Evolutionary conservation across 352 stramenopile genomes (phyloP).

Genomic region (Pythium vanterpoolii): DNA sequence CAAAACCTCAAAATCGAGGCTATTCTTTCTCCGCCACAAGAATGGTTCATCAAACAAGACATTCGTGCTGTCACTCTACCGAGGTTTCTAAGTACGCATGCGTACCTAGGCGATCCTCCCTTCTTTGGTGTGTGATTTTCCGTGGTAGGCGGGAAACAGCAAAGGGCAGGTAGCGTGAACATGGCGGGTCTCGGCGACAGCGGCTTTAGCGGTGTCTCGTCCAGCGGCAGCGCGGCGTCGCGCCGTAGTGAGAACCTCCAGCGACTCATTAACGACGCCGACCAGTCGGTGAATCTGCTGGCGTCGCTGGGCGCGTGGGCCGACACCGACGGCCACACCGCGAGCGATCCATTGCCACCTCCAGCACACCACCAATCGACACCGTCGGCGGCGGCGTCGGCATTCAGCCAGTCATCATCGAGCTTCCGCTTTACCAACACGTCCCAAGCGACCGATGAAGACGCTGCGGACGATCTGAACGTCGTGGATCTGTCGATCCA

Average conservation of each 20-base stretch:
- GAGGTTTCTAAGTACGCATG: conserved; percentile 15
- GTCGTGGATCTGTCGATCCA: conserved; percentile 55
- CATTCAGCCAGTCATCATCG: background rate
- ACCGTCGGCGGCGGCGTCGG: background rate
- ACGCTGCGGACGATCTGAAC: conserved; percentile 6
- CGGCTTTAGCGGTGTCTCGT: background rate
- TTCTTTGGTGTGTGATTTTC: background rate
- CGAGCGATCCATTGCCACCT: too few relatives aligned
- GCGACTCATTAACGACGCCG: conserved; percentile 74
- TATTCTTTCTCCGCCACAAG: conserved; percentile 24
- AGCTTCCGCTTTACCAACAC: conserved; percentile 4
- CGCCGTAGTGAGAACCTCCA: conserved; percentile 53
- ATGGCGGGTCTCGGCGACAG: background rate
- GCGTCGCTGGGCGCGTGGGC: conserved; percentile 50
- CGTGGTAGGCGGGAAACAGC: background rate
- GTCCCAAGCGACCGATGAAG: background rate
- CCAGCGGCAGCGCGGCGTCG: conserved; percentile 2
- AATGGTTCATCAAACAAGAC: background rate
- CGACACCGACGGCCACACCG: conserved; percentile 4
- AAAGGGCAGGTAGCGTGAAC: background rate
- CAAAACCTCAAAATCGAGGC: conserved; percentile 23
- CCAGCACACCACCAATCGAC: conserved; percentile 10
- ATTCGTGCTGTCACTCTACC: background rate
- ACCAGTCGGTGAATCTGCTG: conserved; percentile 65
- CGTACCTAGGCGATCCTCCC: conserved; percentile 16